These are phyloP conservation scores for Apiotrichum gamsii DNA, from an alignment of 1,284 basidiomycete genomes.

Conservation along the genomic window DNA sequence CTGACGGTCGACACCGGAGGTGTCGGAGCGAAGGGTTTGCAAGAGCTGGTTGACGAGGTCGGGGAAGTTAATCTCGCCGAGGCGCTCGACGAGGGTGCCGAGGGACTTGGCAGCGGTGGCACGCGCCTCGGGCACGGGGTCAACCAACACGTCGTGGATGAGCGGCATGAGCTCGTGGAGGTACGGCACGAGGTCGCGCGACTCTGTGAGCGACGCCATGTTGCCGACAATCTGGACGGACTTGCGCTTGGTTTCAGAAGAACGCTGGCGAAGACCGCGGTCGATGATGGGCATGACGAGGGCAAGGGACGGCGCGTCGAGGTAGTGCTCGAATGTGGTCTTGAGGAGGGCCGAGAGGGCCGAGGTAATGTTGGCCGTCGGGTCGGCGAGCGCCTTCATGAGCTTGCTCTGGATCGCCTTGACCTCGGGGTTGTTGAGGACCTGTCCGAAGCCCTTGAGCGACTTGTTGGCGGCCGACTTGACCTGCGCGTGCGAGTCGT, in stretches of 20 bases:
- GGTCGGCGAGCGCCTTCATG: constrained; percentile 94
- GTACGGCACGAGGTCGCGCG: constrained; percentile 96
- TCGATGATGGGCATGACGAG: constrained; percentile 95
- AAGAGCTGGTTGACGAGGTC: constrained; percentile 88
- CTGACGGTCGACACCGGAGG: constrained; percentile 88
- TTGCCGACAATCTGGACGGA: constrained; percentile 97
- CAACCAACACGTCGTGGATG: constrained; percentile 85
- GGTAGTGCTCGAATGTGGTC: constrained; percentile 96
- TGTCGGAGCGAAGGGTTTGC: constrained; percentile 84
- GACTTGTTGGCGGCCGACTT: constrained; percentile 88
- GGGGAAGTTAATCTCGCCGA: constrained; percentile 93
- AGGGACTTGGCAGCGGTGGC: constrained; percentile 95
- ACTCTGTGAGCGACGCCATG: constrained; percentile 86
- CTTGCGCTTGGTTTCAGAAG: constrained; percentile 90
- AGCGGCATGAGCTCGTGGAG: constrained; percentile 80
- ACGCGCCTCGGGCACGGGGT: constrained; percentile 93
- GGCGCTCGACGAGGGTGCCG: constrained; percentile 91
- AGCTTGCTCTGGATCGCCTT: constrained; percentile 86
- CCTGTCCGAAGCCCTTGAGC: constrained; percentile 96
- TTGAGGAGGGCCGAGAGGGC: constrained; percentile 79
- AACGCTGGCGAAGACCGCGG: constrained; percentile 82
- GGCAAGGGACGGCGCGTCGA: constrained; percentile 96
- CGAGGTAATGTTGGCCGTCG: constrained; percentile 73
- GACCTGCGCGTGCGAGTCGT: constrained; percentile 97
- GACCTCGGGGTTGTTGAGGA: constrained; percentile 90